Evolutionary conservation across 768 basidiomycete genomes (phyloP).

Genomic region (Tulasnella sp.): DNA sequence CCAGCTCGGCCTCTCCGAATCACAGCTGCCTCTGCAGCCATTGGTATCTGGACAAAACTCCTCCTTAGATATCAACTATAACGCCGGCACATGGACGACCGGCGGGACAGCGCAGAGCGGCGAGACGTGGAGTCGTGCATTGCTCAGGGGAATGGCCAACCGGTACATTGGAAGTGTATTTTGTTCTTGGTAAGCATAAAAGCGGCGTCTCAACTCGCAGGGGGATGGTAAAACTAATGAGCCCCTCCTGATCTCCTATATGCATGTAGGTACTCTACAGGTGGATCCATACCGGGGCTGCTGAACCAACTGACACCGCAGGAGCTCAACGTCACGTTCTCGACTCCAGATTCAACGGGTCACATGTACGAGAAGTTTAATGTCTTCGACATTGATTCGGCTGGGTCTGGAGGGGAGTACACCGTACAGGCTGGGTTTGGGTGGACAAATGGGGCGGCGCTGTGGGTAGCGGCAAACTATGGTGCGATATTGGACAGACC

Average conservation of each 20-base stretch:
- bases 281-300: conserved; percentile 65
- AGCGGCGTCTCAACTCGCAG: background rate
- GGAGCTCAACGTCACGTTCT: conserved; percentile 54
- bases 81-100: conserved; percentile 27
- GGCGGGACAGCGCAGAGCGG: conserved; percentile 47
- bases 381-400: conserved; percentile 60
- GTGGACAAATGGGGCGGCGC: conserved; percentile 76
- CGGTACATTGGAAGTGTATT: conserved; percentile 72
- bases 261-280: conserved; percentile 61
- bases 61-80: conserved; percentile 46
- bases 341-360: background rate
- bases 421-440: conserved; percentile 82
- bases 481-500: conserved; percentile 50
- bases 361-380: conserved; percentile 91
- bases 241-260: background rate
- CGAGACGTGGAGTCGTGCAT: conserved; percentile 51
- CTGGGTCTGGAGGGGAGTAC: conserved; percentile 78
- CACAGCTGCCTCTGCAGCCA: conserved; percentile 57
- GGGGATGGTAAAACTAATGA: background rate
- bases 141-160: conserved; percentile 69
- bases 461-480: conserved; percentile 63
- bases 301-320: conserved; percentile 57
- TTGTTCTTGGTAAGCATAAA: conserved; percentile 66
- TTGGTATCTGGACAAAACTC: conserved; percentile 29
- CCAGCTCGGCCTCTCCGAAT: conserved; percentile 71